Evolutionary conservation across 202 grass and related monocot species (phyloP).

Genomic region (Setaria italica): DNA sequence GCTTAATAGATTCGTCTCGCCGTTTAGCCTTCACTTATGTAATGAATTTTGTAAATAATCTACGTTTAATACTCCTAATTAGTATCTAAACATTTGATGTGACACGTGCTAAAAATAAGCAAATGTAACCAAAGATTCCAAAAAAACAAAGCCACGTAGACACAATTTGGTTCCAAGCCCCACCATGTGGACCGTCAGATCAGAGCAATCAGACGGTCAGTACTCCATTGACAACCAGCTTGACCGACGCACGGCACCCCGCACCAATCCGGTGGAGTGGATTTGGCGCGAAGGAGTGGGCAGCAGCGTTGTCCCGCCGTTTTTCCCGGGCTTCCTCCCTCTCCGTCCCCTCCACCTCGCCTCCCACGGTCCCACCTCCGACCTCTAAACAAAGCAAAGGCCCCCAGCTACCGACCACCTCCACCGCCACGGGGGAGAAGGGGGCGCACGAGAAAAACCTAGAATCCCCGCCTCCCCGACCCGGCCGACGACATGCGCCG

Average conservation of each 20-base stretch:
- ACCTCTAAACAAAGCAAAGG: slow-evolving; percentile 57
- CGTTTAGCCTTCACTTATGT: no score
- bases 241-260: not conserved
- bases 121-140: no score
- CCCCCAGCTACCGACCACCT: not conserved
- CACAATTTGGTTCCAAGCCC: no score
- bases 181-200: no score
- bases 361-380: not conserved
- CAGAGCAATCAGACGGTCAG: not conserved
- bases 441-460: not conserved
- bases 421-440: not conserved
- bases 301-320: slow-evolving; percentile 45
- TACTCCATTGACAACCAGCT: not conserved
- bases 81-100: no score
- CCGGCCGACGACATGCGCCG: slow-evolving; percentile 64
- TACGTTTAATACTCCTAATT: no score
- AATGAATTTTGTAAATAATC: no score
- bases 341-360: slow-evolving; percentile 13
- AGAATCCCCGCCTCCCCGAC: not conserved
- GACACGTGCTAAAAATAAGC: no score
- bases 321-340: slow-evolving; percentile 56
- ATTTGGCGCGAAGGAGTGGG: slow-evolving; percentile 43
- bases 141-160: not conserved
- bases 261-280: not conserved
- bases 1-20: no score